Evolutionary conservation across 129 eudicot genomes (phyloP).

Genomic region (Pseudognaphalium luteoalbum): DNA sequence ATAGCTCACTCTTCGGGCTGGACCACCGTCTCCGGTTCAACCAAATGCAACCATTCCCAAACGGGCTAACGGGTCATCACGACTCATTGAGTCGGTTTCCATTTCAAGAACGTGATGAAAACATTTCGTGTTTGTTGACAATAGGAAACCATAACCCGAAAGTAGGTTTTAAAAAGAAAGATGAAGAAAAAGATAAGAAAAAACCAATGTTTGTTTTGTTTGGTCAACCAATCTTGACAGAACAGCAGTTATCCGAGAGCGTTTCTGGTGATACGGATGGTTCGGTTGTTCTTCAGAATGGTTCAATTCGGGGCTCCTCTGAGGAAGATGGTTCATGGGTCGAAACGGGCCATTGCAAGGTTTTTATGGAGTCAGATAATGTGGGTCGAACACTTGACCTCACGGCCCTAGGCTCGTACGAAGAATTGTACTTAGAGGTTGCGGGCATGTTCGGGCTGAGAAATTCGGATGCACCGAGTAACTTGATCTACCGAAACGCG

Average conservation of each 20-base stretch:
- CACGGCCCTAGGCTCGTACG: slow-evolving; percentile 45
- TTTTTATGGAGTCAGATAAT: slow-evolving; percentile 61
- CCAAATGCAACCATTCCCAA: slow-evolving; percentile 49
- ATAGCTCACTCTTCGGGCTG: slow-evolving; percentile 51
- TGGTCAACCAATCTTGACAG: slow-evolving; percentile 77
- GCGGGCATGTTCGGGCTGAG: slow-evolving; percentile 52
- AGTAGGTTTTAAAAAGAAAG: slow-evolving; percentile 27
- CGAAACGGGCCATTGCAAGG: slow-evolving; percentile 61
- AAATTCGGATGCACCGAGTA: slow-evolving; percentile 45
- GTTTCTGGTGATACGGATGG: slow-evolving; percentile 38
- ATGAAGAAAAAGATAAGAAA: slow-evolving; percentile 24
- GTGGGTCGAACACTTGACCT: slow-evolving; percentile 56
- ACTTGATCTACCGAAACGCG: slow-evolving; percentile 50
- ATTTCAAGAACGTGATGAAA: slow-evolving; percentile 35
- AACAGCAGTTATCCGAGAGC: slow-evolving; percentile 58
- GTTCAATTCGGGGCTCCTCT: slow-evolving; percentile 45
- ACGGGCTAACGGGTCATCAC: slow-evolving; percentile 27
- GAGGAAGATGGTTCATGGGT: slow-evolving; percentile 49
- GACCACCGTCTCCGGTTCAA: slow-evolving; percentile 43
- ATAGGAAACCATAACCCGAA: slow-evolving; percentile 43
- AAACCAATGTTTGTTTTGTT: slow-evolving; percentile 53
- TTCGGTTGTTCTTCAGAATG: slow-evolving; percentile 58
- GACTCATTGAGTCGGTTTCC: slow-evolving; percentile 18
- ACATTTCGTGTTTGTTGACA: slow-evolving; percentile 53
- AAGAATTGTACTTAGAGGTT: slow-evolving; percentile 54